Evolutionary conservation across 345 rosid genomes (phyloP), one percentile per base, ranked within the genome.

Genomic region (Rhizophora mangle): DNA sequence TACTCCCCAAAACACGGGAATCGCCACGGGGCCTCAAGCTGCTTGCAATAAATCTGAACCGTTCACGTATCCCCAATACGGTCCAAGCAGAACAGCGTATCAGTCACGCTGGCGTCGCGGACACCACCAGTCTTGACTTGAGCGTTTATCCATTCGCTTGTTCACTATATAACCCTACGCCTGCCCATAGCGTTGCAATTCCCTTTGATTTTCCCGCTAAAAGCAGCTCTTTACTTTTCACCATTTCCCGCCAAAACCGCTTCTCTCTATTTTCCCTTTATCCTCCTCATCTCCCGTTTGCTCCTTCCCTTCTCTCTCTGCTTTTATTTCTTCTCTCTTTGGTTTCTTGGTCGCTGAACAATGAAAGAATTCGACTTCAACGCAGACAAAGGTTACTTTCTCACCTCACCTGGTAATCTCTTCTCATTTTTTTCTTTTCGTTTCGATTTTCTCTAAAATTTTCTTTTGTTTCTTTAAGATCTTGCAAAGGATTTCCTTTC

Each of bases 401-500:
- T 68, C 55, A 18, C 21, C 43, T 31, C 53, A 56, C 49, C 32
- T 3, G 37, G 46, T 36, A 19, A 46, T 20, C 4, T 10, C 26
- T 13, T 57, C 5, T 9, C 22, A 46, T 29, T 30, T 36, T 21
- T 26, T n/a, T 24, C 24, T 21, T 26, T 65, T 16, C 3, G 8
- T 8, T 20, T 54, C 30, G 0, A 24, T 32, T 32, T 3, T 26
- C 1, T 64, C 7, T 36, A 21, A 13, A 20, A 3, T 8, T 15
- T 22, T 36, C 30, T 21, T 62, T 39, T 36, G 47, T 3, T 10
- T 29, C 11, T 53, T 22, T 10, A 80, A 94, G 97, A 21, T 24
- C 56, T 86, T 8, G 92, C 99, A 13, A 95, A 83, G 85, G 97
- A 90, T 26, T 95, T 95, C 74, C 86, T 95, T 21, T 76, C 84